Evolutionary conservation across 1,139 yeast genomes (phyloP).

Genomic region (Nakaseomyces uthaithaninus): DNA sequence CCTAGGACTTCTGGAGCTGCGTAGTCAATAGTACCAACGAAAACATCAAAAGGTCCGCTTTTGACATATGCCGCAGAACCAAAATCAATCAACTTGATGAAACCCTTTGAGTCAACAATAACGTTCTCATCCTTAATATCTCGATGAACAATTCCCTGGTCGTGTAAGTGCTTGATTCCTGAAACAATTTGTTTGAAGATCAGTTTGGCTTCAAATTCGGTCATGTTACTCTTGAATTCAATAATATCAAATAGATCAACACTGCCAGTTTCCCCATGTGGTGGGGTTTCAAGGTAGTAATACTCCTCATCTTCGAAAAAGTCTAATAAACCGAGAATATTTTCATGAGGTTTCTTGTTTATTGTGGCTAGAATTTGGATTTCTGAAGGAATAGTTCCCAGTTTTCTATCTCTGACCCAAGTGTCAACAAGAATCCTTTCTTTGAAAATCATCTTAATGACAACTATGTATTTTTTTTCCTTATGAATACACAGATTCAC

Average conservation of each 20-base stretch:
- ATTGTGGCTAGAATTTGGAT: slow-evolving; percentile 84
- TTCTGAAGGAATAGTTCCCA: slow-evolving; percentile 92
- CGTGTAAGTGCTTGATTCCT: slow-evolving; percentile 74
- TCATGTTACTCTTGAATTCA: slow-evolving; percentile 73
- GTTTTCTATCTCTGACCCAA: slow-evolving; percentile 85
- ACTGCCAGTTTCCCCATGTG: slow-evolving; percentile 81
- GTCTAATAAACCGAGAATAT: slow-evolving; percentile 74
- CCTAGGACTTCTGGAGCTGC: slow-evolving; percentile 93
- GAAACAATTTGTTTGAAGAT: slow-evolving; percentile 74
- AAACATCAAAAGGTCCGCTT: slow-evolving; percentile 93
- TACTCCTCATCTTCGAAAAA: slow-evolving; percentile 86
- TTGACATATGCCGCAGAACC: slow-evolving; percentile 88
- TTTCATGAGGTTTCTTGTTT: slow-evolving; percentile 71
- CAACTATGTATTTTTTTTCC: slow-evolving; percentile 50
- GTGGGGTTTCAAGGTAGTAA: slow-evolving; percentile 84
- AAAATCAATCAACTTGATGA: slow-evolving; percentile 82
- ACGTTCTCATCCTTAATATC: slow-evolving; percentile 94
- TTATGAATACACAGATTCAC: slow-evolving; percentile 73
- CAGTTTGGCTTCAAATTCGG: slow-evolving; percentile 63
- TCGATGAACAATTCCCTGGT: slow-evolving; percentile 82
- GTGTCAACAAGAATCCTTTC: slow-evolving; percentile 91
- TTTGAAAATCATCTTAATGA: slow-evolving; percentile 82
- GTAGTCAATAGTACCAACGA: slow-evolving; percentile 94
- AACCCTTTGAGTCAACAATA: slow-evolving; percentile 70
- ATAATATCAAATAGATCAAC: slow-evolving; percentile 87